Evolutionary conservation across 2,329 filamentous ascomycete species (phyloP), one percentile per base, ranked within the genome.

Genomic region (Mycocentrospora acerina): DNA sequence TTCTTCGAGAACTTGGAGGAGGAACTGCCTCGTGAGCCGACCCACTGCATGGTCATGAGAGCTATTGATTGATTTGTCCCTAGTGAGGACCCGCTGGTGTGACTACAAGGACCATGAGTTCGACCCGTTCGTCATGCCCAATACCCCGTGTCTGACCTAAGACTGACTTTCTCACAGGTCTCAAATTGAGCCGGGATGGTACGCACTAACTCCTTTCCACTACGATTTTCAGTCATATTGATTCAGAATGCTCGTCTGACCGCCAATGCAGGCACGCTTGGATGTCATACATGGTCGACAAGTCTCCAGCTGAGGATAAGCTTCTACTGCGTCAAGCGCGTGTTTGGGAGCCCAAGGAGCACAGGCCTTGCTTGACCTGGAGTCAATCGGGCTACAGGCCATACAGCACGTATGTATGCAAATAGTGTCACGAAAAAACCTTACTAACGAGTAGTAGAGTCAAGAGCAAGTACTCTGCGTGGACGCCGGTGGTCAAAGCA

Each of bases 11-110:
- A 98, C 77, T 71, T 82, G 63, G 73, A 76, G 46, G 90, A 97
- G 67, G 93, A 98, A 71, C 79, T 98, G 44, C 93, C 93, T 42
- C 77, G 88, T 95, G 77, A 67, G 85, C 60, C 12, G 4, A 12
- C n/a, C 29, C 7, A 9, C 8, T 12, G 12, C 12, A 4, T 10
- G 14, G 24, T 29, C 18, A 32, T 32, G 15, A n/a, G 13, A 32
- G 26, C 29, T 7, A 4, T 14, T 32, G 32, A 41, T 38, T 53
- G 47, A 61, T 44, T 14, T 12, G 32, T 25, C 19, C 14, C 37
- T 58, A 93, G 90, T 96, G 60, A 86, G 91, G 63, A 96, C 90
- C 57, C 83, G 90, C 77, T 98, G 94, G 93, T 88, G 98, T 51
- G 90, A 97, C 71, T 98, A 94, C 78, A 91, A 89, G 74, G 79